phyloP scores from a whole-genome alignment of 2,329 filamentous ascomycete species.

The Fusarium acutatum region DNA sequence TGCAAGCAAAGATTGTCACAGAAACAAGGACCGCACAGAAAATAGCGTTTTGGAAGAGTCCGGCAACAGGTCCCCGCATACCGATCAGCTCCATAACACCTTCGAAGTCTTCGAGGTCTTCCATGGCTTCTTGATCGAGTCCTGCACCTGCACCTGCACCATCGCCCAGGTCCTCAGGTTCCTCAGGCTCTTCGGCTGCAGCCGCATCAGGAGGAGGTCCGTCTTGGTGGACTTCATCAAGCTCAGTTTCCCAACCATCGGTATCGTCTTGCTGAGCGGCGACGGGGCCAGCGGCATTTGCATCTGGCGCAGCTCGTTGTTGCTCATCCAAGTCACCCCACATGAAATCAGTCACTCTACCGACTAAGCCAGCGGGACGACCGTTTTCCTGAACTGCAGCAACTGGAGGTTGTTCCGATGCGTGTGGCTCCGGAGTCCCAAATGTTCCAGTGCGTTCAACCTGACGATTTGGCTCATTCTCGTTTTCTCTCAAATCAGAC shows the following conservation, averaged over 20 bases:
- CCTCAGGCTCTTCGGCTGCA: conserved; percentile 35
- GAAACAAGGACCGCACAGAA: conserved; percentile 93
- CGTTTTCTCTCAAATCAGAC: background rate
- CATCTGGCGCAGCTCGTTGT: conserved; percentile 46
- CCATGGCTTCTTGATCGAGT: conserved; percentile 78
- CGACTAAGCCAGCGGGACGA: conserved; percentile 38
- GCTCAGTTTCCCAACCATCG: conserved; percentile 50
- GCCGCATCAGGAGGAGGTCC: conserved; percentile 44
- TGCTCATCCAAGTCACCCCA: conserved; percentile 63
- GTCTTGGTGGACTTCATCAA: conserved; percentile 44
- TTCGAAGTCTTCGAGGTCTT: conserved; percentile 93
- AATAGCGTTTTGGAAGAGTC: conserved; percentile 91
- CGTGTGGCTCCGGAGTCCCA: conserved; percentile 1
- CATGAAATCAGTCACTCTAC: conserved; percentile 65
- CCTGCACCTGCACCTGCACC: conserved; percentile 72
- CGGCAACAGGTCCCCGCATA: conserved; percentile 91
- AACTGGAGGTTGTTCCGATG: background rate
- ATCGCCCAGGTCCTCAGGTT: conserved; percentile 64
- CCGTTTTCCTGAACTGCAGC: conserved; percentile 26
- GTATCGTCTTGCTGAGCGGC: conserved; percentile 49
- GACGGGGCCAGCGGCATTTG: conserved; percentile 50
- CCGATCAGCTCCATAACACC: conserved; percentile 95
- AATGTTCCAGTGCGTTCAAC: background rate
- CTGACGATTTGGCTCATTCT: background rate
- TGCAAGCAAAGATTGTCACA: conserved; percentile 82